Evolutionary conservation across 2,329 filamentous ascomycete species (phyloP).

Genomic region (Colletotrichum tropicicola): DNA sequence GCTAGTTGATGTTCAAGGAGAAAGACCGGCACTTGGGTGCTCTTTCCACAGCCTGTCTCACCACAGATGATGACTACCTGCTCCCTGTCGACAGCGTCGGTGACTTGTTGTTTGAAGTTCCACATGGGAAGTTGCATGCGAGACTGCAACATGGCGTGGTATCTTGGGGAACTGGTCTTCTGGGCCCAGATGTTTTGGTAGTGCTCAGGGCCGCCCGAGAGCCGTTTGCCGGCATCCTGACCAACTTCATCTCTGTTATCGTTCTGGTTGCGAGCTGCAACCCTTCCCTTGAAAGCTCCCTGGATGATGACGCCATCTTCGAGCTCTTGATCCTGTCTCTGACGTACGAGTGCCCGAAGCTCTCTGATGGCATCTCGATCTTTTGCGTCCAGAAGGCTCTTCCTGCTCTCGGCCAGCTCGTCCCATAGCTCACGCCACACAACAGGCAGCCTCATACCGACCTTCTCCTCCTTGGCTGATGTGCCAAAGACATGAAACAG

Average conservation of each 20-base stretch:
- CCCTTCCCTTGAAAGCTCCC: slow-evolving; percentile 76
- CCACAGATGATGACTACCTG: slow-evolving; percentile 95
- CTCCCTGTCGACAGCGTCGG: slow-evolving; percentile 79
- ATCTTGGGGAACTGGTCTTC: slow-evolving; percentile 67
- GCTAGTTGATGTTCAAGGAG: slow-evolving; percentile 89
- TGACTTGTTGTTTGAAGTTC: slow-evolving; percentile 80
- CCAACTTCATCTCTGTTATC: slow-evolving; percentile 59
- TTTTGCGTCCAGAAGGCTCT: slow-evolving; percentile 72
- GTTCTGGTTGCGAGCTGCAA: slow-evolving; percentile 52
- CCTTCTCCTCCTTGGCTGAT: slow-evolving; percentile 87
- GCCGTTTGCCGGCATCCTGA: slow-evolving; percentile 52
- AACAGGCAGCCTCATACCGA: slow-evolving; percentile 78
- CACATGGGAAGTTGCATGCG: slow-evolving; percentile 91
- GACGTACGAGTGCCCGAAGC: slow-evolving; percentile 75
- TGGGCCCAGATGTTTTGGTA: slow-evolving; percentile 68
- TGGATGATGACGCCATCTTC: slow-evolving; percentile 81
- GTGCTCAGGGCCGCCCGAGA: slow-evolving; percentile 52
- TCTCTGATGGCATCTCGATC: slow-evolving; percentile 76
- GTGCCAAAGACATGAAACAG: slow-evolving; percentile 83
- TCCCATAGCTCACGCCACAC: slow-evolving; percentile 88
- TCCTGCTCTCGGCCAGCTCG: slow-evolving; percentile 78
- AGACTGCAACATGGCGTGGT: slow-evolving; percentile 80
- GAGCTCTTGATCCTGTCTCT: slow-evolving; percentile 73
- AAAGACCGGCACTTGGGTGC: slow-evolving; percentile 95
- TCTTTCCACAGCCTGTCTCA: slow-evolving; percentile 97